Evolutionary conservation across 2,329 filamentous ascomycete species (phyloP), one percentile per base, ranked within the genome.

Genomic region (Ascochyta clinopodiicola): DNA sequence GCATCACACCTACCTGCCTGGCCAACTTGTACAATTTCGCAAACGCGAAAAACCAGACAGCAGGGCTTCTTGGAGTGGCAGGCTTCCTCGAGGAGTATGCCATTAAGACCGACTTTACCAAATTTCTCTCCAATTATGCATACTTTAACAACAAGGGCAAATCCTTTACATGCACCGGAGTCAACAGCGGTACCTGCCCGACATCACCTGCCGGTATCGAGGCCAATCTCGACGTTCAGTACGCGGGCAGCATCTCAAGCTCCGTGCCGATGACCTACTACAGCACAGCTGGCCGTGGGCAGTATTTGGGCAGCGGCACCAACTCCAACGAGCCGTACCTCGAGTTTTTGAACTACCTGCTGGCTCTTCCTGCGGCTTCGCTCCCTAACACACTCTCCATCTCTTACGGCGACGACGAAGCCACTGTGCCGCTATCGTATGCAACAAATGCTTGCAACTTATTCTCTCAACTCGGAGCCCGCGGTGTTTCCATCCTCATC

Each of bases 231-330:
- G 65, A 66, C 38, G 54, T 66, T 24, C 59, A 65, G 27, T 66
- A 65, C 21, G 60, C 58, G 10, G 59, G 60, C 7, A 56, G 54
- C 37, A 64, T 66, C 21, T 56, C 62, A 3, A 59, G 51, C 77
- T 38, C 31, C 36, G 46, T 55, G 42, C 50, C 62, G 59, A 59
- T 68, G 55, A 53, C 46, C 4, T 57, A 57, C 44, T 53, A 46
- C 40, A 92, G 89, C 82, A 98, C 60, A 97, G 98, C 80, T 22
- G 86, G 86, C 10, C 77, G 75, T 22, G 78, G 60, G 69, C 71
- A 73, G 60, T 66, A 78, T 38, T 73, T 57, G 12, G 80, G 85
- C 64, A 79, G 78, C 60, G 54, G 50, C 9, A 58, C 57, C 10
- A 80, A 86, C 67, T 80, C 78, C 61, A 90, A 89, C 67, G 88